Evolutionary conservation across 352 stramenopile species (phyloP).

Genomic region (Globisporangium echinulatum): DNA sequence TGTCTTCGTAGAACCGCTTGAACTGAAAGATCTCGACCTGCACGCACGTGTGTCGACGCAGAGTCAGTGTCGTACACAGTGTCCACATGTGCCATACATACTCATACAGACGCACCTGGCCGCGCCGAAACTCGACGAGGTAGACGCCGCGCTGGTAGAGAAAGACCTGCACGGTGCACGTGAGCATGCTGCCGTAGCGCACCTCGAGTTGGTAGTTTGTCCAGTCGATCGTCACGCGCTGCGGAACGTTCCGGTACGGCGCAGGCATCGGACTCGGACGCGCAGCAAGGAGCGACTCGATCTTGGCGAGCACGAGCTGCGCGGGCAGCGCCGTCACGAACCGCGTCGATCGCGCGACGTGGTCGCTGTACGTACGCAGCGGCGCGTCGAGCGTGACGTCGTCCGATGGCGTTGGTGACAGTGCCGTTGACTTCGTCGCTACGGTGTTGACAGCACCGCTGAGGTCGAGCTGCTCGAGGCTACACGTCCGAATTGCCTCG

Average conservation of each 20-base stretch:
- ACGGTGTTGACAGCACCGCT: background rate
- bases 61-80: background rate
- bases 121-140: conserved; percentile 71
- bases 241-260: conserved; percentile 32
- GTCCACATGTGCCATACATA: background rate
- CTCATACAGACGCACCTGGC: conserved; percentile 39
- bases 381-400: conserved; percentile 7
- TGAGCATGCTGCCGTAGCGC: conserved; percentile 46
- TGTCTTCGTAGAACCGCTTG: conserved; percentile 83
- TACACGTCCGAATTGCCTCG: conserved; percentile 23
- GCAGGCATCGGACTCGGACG: conserved; percentile 41
- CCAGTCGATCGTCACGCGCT: conserved; percentile 63
- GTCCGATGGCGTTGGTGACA: conserved; percentile 9
- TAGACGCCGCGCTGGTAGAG: conserved; percentile 77
- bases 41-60: conserved; percentile 4
- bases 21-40: conserved; percentile 86
- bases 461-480: conserved; percentile 17
- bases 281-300: conserved; percentile 43
- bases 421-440: background rate
- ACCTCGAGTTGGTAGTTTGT: conserved; percentile 71
- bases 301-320: conserved; percentile 55
- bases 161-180: conserved; percentile 77
- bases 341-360: conserved; percentile 61
- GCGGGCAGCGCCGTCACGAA: conserved; percentile 67
- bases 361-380: conserved; percentile 53